These are phyloP conservation scores for Bondarzewia mesenterica DNA, from an alignment of 1,284 basidiomycete genomes.

Conservation along the genomic window DNA sequence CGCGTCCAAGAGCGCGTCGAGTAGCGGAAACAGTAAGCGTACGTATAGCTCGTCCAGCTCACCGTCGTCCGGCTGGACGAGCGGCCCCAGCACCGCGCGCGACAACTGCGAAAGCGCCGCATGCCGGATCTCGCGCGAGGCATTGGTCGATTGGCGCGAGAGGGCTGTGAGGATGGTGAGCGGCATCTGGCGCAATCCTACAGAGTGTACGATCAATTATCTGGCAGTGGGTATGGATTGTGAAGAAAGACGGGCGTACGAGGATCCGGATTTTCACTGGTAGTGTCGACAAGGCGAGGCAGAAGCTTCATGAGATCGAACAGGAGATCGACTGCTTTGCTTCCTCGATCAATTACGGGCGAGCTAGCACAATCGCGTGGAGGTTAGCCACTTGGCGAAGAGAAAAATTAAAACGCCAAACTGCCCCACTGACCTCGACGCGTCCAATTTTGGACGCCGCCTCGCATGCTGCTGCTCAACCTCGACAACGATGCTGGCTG, in stretches of 20 bases:
- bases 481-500: slow-evolving; percentile 57
- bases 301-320: slow-evolving; percentile 65
- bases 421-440: slow-evolving; percentile 38
- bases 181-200: slow-evolving; percentile 82
- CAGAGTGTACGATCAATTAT: slow-evolving; percentile 8
- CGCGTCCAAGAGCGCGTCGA: slow-evolving; percentile 70
- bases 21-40: slow-evolving; percentile 83
- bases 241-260: slow-evolving; percentile 3
- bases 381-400: not conserved
- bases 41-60: slow-evolving; percentile 82
- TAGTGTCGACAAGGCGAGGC: slow-evolving; percentile 42
- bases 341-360: slow-evolving; percentile 70
- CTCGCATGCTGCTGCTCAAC: slow-evolving; percentile 43
- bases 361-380: slow-evolving; percentile 50
- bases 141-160: slow-evolving; percentile 80
- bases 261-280: slow-evolving; percentile 26
- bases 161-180: slow-evolving; percentile 77
- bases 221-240: slow-evolving; percentile 9
- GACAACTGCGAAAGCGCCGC: slow-evolving; percentile 81
- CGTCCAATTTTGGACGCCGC: slow-evolving; percentile 41
- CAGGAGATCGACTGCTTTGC: slow-evolving; percentile 77
- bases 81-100: slow-evolving; percentile 78
- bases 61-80: slow-evolving; percentile 44
- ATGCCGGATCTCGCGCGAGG: slow-evolving; percentile 80
- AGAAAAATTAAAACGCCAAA: not conserved